A percentile compares a stretch with the other conserved stretches of the same genome.
These are phyloP conservation scores for Porcisia deanei DNA, from an alignment of 208 protist genomes.

Conservation along the genomic window DNA sequence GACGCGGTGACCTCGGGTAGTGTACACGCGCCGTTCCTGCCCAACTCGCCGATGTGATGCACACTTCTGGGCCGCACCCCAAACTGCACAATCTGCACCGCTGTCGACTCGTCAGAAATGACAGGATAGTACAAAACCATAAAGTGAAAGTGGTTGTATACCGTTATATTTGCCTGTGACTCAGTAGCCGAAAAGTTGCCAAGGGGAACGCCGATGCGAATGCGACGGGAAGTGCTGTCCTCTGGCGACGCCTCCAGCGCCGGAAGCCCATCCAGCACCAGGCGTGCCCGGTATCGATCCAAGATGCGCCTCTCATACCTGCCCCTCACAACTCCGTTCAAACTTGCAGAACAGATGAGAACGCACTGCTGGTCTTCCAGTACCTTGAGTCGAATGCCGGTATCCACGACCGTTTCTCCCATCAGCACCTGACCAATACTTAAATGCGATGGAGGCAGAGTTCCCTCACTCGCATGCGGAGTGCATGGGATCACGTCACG, in stretches of 20 bases:
- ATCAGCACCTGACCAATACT: slow-evolving; percentile 27
- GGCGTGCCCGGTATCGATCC: slow-evolving; percentile 48
- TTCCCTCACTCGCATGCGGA: neutral
- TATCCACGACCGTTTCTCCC: slow-evolving; percentile 18
- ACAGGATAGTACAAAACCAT: slow-evolving; percentile 46
- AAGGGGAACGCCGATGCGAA: slow-evolving; percentile 10
- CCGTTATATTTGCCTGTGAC: neutral
- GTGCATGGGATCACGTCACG: slow-evolving; percentile 18
- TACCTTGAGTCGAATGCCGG: slow-evolving; percentile 11
- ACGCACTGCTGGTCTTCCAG: neutral
- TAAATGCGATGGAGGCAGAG: neutral
- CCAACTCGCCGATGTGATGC: slow-evolving; percentile 4
- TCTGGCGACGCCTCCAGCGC: slow-evolving; percentile 23
- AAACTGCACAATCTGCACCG: slow-evolving; percentile 55
- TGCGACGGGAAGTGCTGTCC: slow-evolving; percentile 1
- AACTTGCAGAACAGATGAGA: slow-evolving; percentile 8
- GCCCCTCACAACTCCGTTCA: slow-evolving; percentile 2
- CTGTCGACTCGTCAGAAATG: neutral
- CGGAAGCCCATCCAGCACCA: slow-evolving; percentile 63
- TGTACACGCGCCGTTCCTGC: slow-evolving; percentile 1
- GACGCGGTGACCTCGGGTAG: neutral
- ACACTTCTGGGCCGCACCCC: slow-evolving; percentile 43
- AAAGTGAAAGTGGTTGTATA: slow-evolving; percentile 73
- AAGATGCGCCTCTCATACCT: slow-evolving; percentile 37
- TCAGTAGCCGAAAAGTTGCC: neutral